These are phyloP conservation scores for Kwoniella sp. DNA, from an alignment of 768 basidiomycete genomes.

Conservation along the genomic window DNA sequence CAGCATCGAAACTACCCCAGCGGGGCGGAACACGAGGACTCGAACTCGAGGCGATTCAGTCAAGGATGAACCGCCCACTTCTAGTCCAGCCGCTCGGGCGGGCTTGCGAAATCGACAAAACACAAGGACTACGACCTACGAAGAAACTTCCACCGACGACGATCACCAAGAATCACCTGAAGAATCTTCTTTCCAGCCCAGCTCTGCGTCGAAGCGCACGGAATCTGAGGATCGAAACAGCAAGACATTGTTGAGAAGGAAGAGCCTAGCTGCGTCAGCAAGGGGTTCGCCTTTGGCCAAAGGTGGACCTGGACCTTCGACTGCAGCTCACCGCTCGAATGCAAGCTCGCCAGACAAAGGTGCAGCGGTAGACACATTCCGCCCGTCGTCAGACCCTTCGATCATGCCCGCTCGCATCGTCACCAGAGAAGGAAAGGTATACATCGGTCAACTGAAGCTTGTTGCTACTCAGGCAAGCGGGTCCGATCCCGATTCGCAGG, in stretches of 20 bases:
- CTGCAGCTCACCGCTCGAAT: constrained; percentile 8
- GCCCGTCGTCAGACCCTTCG: too few relatives aligned
- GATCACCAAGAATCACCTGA: neutral
- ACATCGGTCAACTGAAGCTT: neutral
- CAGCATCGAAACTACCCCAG: too few relatives aligned
- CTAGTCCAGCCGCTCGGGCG: neutral
- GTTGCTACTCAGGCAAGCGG: neutral
- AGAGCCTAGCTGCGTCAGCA: neutral
- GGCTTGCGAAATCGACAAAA: neutral
- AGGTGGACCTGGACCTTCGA: constrained; percentile 18
- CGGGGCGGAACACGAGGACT: neutral
- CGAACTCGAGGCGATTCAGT: neutral
- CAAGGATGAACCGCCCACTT: neutral
- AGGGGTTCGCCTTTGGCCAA: neutral
- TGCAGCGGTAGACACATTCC: neutral
- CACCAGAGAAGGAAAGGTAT: too few relatives aligned
- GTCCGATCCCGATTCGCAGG: constrained; percentile 4
- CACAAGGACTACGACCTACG: neutral
- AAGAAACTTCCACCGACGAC: neutral
- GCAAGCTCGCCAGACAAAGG: neutral
- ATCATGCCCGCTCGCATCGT: neutral
- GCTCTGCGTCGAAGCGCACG: neutral
- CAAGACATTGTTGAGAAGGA: neutral
- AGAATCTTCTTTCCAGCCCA: neutral
- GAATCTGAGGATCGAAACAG: neutral